Base-by-base conservation (phyloP, 306 rosid species). In the Dalbergia cultrata region DNA sequence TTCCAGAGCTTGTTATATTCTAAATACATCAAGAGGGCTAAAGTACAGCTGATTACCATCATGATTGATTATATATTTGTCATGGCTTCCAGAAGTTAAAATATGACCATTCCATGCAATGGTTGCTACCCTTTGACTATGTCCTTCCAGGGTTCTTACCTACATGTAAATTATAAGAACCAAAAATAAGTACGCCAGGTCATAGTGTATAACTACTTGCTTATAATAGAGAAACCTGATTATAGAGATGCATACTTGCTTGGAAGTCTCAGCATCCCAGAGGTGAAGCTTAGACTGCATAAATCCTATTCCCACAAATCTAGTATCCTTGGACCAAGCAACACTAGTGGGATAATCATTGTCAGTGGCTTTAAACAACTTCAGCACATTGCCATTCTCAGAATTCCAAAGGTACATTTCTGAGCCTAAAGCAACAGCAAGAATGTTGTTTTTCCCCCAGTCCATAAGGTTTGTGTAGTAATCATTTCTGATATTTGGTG, bases 81-180 rank as follows among this genome's bases (percentile, higher is more conserved):
- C 97, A 56, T 85, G 91, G 85, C 97, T 88, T 82, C 97, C 97
- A 6, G 97, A 89, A 22, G 97, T 93, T 79, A 93, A 86, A 84
- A 72, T 76, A 75, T 81, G 84, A 54, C 86, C 86, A 64, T 91
- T 89, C 97, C 97, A 91, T n/a, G 92, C 77, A 35, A 79, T 31
- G 58, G 88, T 63, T 70, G 84, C 91, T 70, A 93, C 60, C 85
- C 96, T 87, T 31, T 79, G 44, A 59, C 19, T 66, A 58, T 93
- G 97, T 70, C 88, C 91, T 65, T 83, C 78, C 16, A 93, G 85
- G 35, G 21, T 65, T 76, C 96, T 88, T 60, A 92, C 56, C 97
- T 92, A 81, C 70, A 47, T 31, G 41, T 86, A 43, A 60, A 75
- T 50, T 11, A 78, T 33, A 67, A 21, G 53, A 45, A 45, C 13